A percentile compares a stretch with the other conserved stretches of the same genome.
phyloP scores from a whole-genome alignment of 2,329 filamentous ascomycete species.

The Aspergillus hortae region DNA sequence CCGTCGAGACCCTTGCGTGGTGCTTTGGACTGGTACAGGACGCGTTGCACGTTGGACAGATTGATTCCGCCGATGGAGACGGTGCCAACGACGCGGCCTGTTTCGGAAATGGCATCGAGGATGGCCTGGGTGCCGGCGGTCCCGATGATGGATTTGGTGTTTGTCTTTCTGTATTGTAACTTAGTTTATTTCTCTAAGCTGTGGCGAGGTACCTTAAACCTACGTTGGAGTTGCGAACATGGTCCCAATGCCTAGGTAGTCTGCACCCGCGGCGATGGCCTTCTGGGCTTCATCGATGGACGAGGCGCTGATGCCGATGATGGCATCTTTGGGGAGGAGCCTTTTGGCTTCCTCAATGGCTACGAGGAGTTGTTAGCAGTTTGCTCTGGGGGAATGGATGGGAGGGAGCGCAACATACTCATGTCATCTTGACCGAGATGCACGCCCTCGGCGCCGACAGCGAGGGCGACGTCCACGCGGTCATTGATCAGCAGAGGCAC shows the following conservation, averaged over 20 bases:
- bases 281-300: conserved; percentile 67
- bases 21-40: conserved; percentile 66
- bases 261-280: conserved; percentile 72
- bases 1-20: conserved; percentile 66
- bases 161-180: conserved; percentile 62
- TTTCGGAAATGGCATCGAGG: conserved; percentile 56
- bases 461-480: conserved; percentile 81
- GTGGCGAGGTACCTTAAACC: conserved; percentile 21
- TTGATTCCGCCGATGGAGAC: conserved; percentile 92
- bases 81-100: conserved; percentile 38
- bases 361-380: conserved; percentile 24
- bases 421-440: conserved; percentile 96
- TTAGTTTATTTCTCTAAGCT: too few species aligned
- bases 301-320: conserved; percentile 86
- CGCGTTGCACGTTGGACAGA: conserved; percentile 66
- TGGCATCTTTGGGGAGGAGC: conserved; percentile 70
- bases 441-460: conserved; percentile 83
- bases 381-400: not conserved
- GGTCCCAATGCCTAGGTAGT: conserved; percentile 89
- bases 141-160: conserved; percentile 79
- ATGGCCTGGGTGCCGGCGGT: conserved; percentile 67
- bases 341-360: conserved; percentile 63
- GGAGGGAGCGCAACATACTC: conserved; percentile 46
- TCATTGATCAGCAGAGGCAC: conserved; percentile 92
- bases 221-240: conserved; percentile 81